These are phyloP conservation scores for Tetrahymena thermophila DNA, from an alignment of 73 alveolate species.

Conservation along the genomic window DNA sequence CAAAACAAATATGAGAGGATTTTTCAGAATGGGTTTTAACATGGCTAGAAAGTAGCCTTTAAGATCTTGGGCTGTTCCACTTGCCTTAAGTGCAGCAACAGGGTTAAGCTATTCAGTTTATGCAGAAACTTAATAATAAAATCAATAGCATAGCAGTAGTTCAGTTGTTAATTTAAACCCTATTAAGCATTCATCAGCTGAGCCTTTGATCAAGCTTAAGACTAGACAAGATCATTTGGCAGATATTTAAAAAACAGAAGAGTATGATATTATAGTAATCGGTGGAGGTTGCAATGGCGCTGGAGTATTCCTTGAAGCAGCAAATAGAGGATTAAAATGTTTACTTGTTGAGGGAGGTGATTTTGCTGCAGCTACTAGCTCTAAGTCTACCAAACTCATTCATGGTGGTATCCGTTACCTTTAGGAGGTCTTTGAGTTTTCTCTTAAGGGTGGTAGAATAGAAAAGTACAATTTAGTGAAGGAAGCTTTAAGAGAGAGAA, in stretches of 20 bases:
- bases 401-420: conserved; percentile 93
- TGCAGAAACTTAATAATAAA: background rate
- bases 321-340: conserved; percentile 73
- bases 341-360: conserved; percentile 67
- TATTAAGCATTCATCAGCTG: background rate
- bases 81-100: background rate
- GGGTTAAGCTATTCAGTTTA: background rate
- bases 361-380: conserved; percentile 80
- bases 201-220: background rate
- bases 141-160: background rate
- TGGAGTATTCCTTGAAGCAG: conserved; percentile 89
- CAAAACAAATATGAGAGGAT: background rate
- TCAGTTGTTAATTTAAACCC: background rate
- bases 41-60: background rate
- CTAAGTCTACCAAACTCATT: conserved; percentile 76
- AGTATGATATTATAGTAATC: conserved; percentile 48
- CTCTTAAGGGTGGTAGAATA: conserved; percentile 45
- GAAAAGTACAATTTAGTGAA: conserved; percentile 58
- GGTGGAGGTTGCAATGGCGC: conserved; percentile 77
- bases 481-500: conserved; percentile 77
- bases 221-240: conserved; percentile 14
- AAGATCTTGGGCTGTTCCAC: background rate
- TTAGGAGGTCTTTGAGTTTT: conserved; percentile 51
- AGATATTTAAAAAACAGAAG: background rate
- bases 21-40: background rate